Base-by-base conservation (phyloP, 805 yeast genomes). In the Ogataea parapolymorpha region DNA sequence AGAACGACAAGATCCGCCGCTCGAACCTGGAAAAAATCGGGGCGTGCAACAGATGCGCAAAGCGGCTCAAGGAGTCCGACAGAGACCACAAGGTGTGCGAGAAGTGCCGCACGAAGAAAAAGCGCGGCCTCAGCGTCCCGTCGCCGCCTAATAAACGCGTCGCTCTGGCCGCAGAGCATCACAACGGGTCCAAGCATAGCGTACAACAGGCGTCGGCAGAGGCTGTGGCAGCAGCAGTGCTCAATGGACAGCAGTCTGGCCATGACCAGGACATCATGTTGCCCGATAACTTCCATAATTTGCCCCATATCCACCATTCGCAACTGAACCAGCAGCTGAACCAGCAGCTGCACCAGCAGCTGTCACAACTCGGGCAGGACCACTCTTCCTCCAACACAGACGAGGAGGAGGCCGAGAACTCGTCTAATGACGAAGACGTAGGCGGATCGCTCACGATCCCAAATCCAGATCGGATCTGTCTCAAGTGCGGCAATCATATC, bases 41-140 rank as follows among this genome's bases (percentile, higher is more conserved):
- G 11, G 70, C 74, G 39, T 81, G 86, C 54, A 79, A 78, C 53
- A 67, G 86, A 39, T 81, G 86, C 60, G 80, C 82, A 4, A 65
- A 66, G 42, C 63, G 68, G 0, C 58, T 80, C 44, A 61, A 56
- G n/a, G 65, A 67, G 1, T 66, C 57, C 3, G 81, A 75, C 49
- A 75, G 71, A 22, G 72, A 70, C 30, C 77, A 73, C 53, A 80
- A 80, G 58, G 80, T 79, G 14, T 80, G 87, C 54, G 40, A 53
- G 8, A 55, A 52, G 22, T 80, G 87, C 55, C 67, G 86, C 32
- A 67, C 64, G 46, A 63, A 77, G 52, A 75, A 79, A 66, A 77
- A 73, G 62, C 67, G 49, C 9, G 46, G 45, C 9, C 15, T 30
- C 10, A 29, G 32, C 11, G 37, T 22, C 12, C 7, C 36, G 6